phyloP scores from a whole-genome alignment of 2,329 filamentous ascomycete species.

The Clonostachys solani region DNA sequence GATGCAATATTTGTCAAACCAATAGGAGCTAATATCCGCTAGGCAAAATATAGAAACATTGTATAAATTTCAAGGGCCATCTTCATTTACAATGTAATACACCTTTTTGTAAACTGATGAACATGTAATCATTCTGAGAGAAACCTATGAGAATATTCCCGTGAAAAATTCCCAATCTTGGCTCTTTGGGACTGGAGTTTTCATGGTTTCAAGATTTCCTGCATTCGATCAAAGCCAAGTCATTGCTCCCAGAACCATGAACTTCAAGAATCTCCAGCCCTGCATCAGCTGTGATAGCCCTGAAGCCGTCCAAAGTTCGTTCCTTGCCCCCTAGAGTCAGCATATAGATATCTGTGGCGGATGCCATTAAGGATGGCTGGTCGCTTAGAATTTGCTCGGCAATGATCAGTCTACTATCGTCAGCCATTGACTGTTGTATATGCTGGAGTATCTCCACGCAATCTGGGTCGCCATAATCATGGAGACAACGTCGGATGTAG shows the following conservation, averaged over 20 bases:
- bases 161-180: no score
- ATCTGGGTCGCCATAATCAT: constrained; percentile 27
- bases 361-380: constrained; percentile 14
- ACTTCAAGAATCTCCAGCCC: constrained; percentile 18
- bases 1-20: no score
- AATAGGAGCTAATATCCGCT: no score
- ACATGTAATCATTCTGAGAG: no score
- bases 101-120: no score
- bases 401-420: constrained; percentile 24
- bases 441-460: constrained; percentile 20
- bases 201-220: constrained; percentile 1
- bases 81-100: no score
- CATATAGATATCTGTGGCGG: constrained; percentile 23
- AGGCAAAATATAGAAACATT: no score
- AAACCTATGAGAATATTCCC: no score
- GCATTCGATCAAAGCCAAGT: constrained; percentile 12
- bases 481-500: constrained; percentile 26
- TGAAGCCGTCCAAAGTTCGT: constrained; percentile 17
- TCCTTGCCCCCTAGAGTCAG: constrained; percentile 23
- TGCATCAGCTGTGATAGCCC: constrained; percentile 11
- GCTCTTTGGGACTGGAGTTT: no score
- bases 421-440: constrained; percentile 17
- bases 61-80: no score
- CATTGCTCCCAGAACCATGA: constrained; percentile 2
- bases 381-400: constrained; percentile 20